These are phyloP conservation scores for Dalbergia cultrata DNA, from an alignment of 306 rosid genomes.

Conservation along the genomic window DNA sequence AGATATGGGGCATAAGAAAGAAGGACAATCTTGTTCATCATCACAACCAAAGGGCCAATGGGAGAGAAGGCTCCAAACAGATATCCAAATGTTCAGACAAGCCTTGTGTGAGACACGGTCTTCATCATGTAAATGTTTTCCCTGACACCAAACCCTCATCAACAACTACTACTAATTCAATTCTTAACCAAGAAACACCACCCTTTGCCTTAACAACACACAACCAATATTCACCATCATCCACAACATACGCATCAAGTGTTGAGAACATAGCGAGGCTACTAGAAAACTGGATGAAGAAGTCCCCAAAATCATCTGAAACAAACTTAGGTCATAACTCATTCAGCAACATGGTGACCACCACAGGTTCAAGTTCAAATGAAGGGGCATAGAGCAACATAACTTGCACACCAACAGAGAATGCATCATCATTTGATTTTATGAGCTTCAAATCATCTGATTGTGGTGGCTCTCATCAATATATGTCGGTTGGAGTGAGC, in stretches of 20 bases:
- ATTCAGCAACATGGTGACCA: too few species aligned
- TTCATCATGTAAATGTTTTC: too few species aligned
- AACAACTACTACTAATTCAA: too few species aligned
- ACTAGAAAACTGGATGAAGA: constrained; percentile 78
- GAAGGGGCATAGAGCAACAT: constrained; percentile 61
- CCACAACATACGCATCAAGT: constrained; percentile 70
- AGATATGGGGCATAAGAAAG: background rate
- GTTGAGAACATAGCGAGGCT: constrained; percentile 77
- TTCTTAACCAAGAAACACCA: too few species aligned
- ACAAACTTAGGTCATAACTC: constrained; percentile 27
- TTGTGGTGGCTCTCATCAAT: constrained; percentile 43
- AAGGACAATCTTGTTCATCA: constrained; percentile 43
- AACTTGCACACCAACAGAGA: constrained; percentile 47
- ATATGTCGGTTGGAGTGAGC: constrained; percentile 45
- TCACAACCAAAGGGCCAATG: constrained; percentile 80
- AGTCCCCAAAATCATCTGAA: constrained; percentile 52
- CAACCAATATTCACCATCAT: background rate
- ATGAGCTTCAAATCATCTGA: constrained; percentile 50
- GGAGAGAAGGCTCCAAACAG: constrained; percentile 98
- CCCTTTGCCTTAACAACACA: too few species aligned
- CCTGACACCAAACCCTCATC: too few species aligned
- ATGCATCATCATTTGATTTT: constrained; percentile 53
- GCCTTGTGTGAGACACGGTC: constrained; percentile 88
- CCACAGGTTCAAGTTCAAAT: constrained; percentile 50
- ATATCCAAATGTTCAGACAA: constrained; percentile 86